Evolutionary conservation across 2,329 filamentous ascomycete species (phyloP).

Genomic region (Alternaria atra): DNA sequence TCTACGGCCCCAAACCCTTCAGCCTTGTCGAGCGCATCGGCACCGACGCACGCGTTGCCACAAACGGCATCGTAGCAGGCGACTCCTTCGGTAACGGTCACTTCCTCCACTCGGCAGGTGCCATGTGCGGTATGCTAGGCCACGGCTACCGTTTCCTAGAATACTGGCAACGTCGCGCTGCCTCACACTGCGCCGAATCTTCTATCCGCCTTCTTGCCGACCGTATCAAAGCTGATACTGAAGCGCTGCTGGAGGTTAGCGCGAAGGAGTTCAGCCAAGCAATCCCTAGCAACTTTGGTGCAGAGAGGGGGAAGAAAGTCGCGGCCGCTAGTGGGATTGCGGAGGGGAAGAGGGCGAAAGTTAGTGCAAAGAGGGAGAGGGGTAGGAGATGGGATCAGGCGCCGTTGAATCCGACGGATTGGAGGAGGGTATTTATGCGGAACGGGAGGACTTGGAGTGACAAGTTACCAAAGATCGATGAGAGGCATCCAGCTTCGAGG

Average conservation of each 20-base stretch:
- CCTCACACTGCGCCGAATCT: conserved; percentile 16
- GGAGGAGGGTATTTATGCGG: conserved; percentile 25
- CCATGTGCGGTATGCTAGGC: conserved; percentile 30
- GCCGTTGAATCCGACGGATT: conserved; percentile 26
- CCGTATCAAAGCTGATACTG: conserved; percentile 24
- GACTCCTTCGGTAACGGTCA: conserved; percentile 30
- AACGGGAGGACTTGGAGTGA: conserved; percentile 24
- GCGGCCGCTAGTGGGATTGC: conserved; percentile 26
- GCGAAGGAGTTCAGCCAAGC: conserved; percentile 32
- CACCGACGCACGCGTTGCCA: conserved; percentile 18
- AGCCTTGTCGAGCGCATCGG: conserved; percentile 28
- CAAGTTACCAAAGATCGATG: conserved; percentile 18
- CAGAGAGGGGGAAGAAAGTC: conserved; percentile 19
- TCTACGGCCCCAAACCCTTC: conserved; percentile 29
- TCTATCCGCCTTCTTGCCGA: conserved; percentile 24
- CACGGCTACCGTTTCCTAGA: conserved; percentile 25
- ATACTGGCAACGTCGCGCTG: conserved; percentile 25
- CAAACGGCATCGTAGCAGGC: conserved; percentile 25
- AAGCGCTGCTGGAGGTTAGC: conserved; percentile 25
- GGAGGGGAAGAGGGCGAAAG: conserved; percentile 16
- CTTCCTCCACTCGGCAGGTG: conserved; percentile 25
- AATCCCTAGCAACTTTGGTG: conserved; percentile 27
- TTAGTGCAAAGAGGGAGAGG: conserved; percentile 8
- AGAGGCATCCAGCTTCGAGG: conserved; percentile 14
- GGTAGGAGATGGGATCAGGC: conserved; percentile 19